Percentiles rank a stretch among this genome's conserved stretches.
Evolutionary conservation across 805 yeast species (phyloP).

Genomic region (Pichia heedii): DNA sequence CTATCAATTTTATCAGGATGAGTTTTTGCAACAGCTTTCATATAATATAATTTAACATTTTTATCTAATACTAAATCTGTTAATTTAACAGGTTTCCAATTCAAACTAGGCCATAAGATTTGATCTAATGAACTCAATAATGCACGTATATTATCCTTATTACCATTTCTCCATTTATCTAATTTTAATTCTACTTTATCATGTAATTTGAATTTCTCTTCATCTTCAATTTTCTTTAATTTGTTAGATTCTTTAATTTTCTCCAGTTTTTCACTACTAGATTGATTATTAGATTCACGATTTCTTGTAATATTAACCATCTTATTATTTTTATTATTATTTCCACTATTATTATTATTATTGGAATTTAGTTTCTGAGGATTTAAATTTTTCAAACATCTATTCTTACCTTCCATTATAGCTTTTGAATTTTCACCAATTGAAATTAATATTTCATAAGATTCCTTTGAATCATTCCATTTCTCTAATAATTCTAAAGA

Average conservation of each 20-base stretch:
- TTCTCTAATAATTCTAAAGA: conserved; percentile 73
- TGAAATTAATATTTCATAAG: conserved; percentile 55
- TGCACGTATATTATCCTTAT: conserved; percentile 73
- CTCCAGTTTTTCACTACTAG: conserved; percentile 43
- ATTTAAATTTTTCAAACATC: conserved; percentile 59
- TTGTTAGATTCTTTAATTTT: conserved; percentile 41
- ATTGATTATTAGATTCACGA: not conserved
- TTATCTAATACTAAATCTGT: conserved; percentile 81
- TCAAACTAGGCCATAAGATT: conserved; percentile 56
- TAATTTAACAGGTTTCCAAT: conserved; percentile 59
- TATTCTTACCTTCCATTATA: conserved; percentile 70
- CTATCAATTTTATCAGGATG: conserved; percentile 76
- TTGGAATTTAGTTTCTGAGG: conserved; percentile 36
- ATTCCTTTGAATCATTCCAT: conserved; percentile 49
- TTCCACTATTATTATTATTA: conserved; percentile 3
- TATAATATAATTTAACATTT: conserved; percentile 75
- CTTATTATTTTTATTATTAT: not conserved
- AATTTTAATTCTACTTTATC: conserved; percentile 53
- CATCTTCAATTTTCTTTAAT: conserved; percentile 40
- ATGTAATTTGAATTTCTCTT: conserved; percentile 49
- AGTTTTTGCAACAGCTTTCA: conserved; percentile 70
- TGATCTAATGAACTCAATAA: conserved; percentile 60
- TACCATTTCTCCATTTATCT: conserved; percentile 59
- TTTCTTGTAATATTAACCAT: too few species aligned
- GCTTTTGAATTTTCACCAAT: conserved; percentile 58